Evolutionary conservation across 73 alveolate genomes (phyloP).

Genomic region (Paramecium bursaria): DNA sequence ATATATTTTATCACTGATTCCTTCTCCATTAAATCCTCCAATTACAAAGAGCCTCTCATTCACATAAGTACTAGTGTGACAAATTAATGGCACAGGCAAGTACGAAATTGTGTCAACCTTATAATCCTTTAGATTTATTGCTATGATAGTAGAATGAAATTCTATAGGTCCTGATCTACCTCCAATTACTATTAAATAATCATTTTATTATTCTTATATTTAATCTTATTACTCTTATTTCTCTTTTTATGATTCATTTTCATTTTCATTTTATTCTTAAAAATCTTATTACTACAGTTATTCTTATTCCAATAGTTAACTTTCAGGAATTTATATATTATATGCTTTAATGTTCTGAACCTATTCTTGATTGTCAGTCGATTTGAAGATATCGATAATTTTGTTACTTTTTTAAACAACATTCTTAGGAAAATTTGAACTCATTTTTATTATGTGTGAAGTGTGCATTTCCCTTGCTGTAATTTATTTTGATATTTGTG

Average conservation of each 20-base stretch:
- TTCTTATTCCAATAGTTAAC: background rate
- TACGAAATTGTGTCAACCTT: background rate
- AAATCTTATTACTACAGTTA: background rate
- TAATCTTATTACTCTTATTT: background rate
- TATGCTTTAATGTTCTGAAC: background rate
- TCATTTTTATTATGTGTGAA: conserved; percentile 11
- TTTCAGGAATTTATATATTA: background rate
- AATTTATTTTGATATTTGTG: conserved; percentile 20
- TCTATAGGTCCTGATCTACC: conserved; percentile 12
- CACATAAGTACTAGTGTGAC: background rate
- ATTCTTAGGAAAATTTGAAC: background rate
- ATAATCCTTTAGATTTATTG: background rate
- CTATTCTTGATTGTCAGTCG: background rate
- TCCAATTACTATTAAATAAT: conserved; percentile 35
- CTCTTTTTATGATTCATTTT: background rate
- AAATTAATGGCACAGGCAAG: background rate
- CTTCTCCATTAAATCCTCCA: conserved; percentile 58
- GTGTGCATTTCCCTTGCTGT: conserved; percentile 57
- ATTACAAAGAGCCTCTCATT: conserved; percentile 4
- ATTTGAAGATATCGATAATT: background rate
- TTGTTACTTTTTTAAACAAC: background rate
- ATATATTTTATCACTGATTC: background rate
- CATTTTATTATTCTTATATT: background rate
- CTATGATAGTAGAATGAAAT: too few relatives aligned
- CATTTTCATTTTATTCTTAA: background rate